Conservation (phyloP, 306 rosid genomes). For the Parietaria judaica region DNA sequence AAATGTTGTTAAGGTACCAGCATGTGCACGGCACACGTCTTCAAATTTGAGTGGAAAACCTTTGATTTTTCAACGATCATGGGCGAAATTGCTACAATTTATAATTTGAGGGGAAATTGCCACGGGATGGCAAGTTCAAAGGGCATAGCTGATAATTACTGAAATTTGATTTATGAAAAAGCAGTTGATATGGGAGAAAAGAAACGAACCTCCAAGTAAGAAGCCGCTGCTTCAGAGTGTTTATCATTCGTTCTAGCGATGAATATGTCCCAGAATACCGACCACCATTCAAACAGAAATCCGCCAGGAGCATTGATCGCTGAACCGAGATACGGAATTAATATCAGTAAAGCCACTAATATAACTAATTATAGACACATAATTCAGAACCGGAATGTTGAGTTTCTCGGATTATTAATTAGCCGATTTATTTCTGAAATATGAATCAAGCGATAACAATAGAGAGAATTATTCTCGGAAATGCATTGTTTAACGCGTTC, state of each 20-base stretch:
- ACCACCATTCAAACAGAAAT: slow-evolving; percentile 92
- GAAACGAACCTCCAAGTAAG: slow-evolving; percentile 43
- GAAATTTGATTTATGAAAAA: too few species aligned
- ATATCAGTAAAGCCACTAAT: background rate
- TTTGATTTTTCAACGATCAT: too few species aligned
- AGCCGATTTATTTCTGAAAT: background rate
- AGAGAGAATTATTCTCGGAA: background rate
- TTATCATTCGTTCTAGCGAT: slow-evolving; percentile 45
- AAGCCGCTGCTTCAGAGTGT: slow-evolving; percentile 56
- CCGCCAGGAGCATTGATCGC: slow-evolving; percentile 67
- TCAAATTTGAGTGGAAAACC: too few species aligned
- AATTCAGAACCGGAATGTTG: too few species aligned
- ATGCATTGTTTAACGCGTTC: slow-evolving; percentile 14
- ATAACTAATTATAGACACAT: background rate
- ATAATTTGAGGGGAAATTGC: too few species aligned
- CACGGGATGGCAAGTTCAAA: too few species aligned
- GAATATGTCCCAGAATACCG: slow-evolving; percentile 71
- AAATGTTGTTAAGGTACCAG: too few species aligned
- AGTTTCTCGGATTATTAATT: too few species aligned
- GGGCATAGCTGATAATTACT: too few species aligned
- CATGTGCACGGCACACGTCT: too few species aligned
- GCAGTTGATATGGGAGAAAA: too few species aligned
- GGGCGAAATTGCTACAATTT: too few species aligned
- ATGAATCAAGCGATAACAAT: background rate
- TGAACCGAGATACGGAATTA: slow-evolving; percentile 17